phyloP scores from a whole-genome alignment of 169 alveolate species.

The Neospora caninum region DNA sequence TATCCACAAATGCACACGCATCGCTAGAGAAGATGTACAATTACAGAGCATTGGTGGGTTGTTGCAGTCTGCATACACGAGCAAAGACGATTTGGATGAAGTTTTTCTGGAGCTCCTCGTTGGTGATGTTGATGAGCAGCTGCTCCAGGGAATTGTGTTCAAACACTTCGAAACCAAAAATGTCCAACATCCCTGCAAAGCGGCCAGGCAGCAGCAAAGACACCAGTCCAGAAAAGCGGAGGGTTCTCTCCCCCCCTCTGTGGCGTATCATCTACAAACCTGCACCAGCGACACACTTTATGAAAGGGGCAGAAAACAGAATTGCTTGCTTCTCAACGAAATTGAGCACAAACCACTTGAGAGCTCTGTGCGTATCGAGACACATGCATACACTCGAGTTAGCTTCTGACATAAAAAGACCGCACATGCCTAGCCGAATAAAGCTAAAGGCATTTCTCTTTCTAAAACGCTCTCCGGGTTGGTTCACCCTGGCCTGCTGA shows the following conservation, averaged over 20 bases:
- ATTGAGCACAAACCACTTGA: too few species aligned
- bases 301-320: not conserved
- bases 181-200: constrained; percentile 89
- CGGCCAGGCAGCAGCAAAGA: not conserved
- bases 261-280: not conserved
- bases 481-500: too few species aligned
- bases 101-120: constrained; percentile 95
- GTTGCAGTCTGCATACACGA: constrained; percentile 64
- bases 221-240: not conserved
- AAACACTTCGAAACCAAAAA: constrained; percentile 97
- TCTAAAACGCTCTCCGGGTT: too few species aligned
- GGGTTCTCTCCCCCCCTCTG: not conserved
- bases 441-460: too few species aligned
- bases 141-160: constrained; percentile 96
- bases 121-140: constrained; percentile 95
- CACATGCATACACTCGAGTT: too few species aligned
- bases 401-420: too few species aligned
- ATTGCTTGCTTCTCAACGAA: too few species aligned
- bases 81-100: constrained; percentile 94
- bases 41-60: too few species aligned
- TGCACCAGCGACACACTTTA: not conserved
- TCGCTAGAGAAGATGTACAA: too few species aligned
- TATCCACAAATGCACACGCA: too few species aligned
- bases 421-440: too few species aligned
- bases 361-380: too few species aligned